Evolutionary conservation across 2,329 filamentous ascomycete species (phyloP), one percentile per base, ranked within the genome.

Genomic region (Fusarium neocosmosporiellum): DNA sequence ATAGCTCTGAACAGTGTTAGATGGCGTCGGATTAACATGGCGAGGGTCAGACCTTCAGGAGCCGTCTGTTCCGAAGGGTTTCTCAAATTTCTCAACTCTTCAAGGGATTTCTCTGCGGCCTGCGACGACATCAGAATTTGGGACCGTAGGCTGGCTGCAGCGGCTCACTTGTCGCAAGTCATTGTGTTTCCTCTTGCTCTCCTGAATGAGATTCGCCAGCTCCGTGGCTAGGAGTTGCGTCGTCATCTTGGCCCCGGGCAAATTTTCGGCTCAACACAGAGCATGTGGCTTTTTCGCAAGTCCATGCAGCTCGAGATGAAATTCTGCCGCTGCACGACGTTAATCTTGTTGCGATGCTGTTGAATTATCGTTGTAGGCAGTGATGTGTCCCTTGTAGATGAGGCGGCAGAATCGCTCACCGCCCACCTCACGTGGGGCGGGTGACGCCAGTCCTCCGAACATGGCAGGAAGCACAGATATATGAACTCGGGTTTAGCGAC

Each of bases 151-250:
- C 22, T 33, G 31, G 22, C 8, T 10, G 48, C 43, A 43, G 37
- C 24, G 65, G 82, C 88, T 78, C 84, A 92, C 93, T 88, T 93
- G 93, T 85, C 93, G 91, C 61, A 99, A 87, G 78, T 98, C 96
- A 76, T 93, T 90, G 82, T 98, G 93, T 84, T 97, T 98, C 78
- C 96, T 90, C 84, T 97, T 98, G 81, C 95, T 96, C 86, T 99
- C 96, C 83, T 97, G 94, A 78, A 98, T 92, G 81, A 98, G 90
- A 84, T 94, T 97, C 79, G 92, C 90, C 81, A 98, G 90, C 88
- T 98, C 95, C 66, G 93, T 92, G 80, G 92, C 91, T 78, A 98
- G 89, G 79, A 98, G 91, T 88, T 97, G 94, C 78, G 94, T 92
- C 82, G 95, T 97, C 95, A 98, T 98, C 78, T 85, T 91, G 81